Conservation (phyloP, 2,329 filamentous ascomycete genomes). For the Davidsoniella neocaledoniae region DNA sequence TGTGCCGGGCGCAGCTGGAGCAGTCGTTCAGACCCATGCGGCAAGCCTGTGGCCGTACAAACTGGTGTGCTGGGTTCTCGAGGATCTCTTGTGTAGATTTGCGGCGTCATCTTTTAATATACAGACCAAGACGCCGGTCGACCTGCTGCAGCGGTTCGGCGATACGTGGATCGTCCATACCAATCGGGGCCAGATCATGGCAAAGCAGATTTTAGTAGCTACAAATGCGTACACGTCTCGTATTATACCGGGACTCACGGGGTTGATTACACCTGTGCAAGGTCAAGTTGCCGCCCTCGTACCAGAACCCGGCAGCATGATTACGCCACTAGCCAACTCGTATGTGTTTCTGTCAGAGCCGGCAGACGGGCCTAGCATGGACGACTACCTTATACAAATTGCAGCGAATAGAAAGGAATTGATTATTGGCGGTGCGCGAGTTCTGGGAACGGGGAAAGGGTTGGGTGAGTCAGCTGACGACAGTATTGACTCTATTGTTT, state of each 20-base stretch:
- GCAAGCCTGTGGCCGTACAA: conserved; percentile 73
- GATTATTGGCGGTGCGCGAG: conserved; percentile 55
- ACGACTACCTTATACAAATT: conserved; percentile 62
- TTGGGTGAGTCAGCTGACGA: conserved; percentile 45
- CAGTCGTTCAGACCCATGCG: conserved; percentile 46
- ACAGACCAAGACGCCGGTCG: conserved; percentile 56
- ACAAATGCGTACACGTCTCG: conserved; percentile 75
- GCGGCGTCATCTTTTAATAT: conserved; percentile 42
- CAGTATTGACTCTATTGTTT: conserved; percentile 36
- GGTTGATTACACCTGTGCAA: conserved; percentile 59
- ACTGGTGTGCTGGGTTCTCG: conserved; percentile 55
- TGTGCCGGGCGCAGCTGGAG: conserved; percentile 40
- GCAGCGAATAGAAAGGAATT: conserved; percentile 40
- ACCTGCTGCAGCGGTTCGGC: conserved; percentile 24
- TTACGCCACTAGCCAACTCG: conserved; percentile 32
- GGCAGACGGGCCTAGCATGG: conserved; percentile 26
- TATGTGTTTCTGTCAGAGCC: conserved; percentile 40
- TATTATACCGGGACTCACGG: conserved; percentile 50
- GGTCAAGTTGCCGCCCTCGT: conserved; percentile 54
- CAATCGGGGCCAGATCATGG: conserved; percentile 45
- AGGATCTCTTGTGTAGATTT: conserved; percentile 30
- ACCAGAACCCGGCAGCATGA: conserved; percentile 29
- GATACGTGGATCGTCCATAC: conserved; percentile 47
- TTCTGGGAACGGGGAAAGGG: conserved; percentile 28
- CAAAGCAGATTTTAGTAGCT: conserved; percentile 53